phyloP scores from a whole-genome alignment of 192 early-diverging fungal species.

The Chytriomyces confervae region DNA sequence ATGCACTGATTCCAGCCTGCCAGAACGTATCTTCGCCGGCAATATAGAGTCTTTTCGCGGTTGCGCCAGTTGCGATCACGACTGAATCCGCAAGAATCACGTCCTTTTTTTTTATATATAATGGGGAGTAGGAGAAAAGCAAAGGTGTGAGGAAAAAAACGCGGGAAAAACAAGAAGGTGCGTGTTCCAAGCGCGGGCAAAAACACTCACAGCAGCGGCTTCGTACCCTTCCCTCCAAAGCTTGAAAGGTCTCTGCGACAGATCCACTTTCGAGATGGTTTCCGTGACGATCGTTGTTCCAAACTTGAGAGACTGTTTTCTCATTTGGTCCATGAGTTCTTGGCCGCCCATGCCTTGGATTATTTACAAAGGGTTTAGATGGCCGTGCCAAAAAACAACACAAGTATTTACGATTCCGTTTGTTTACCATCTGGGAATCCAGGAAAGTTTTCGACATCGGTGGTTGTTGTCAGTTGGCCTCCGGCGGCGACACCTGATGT shows the following conservation, averaged over 20 bases:
- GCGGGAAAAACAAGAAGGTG: neutral
- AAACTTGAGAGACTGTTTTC: slow-evolving; percentile 81
- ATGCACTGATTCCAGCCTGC: slow-evolving; percentile 99
- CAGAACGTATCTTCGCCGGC: slow-evolving; percentile 92
- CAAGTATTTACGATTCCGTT: neutral
- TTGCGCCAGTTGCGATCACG: slow-evolving; percentile 97
- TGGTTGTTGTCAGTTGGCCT: slow-evolving; percentile 92
- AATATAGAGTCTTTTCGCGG: slow-evolving; percentile 88
- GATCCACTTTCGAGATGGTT: slow-evolving; percentile 91
- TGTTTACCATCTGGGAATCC: slow-evolving; percentile 77
- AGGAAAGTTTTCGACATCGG: slow-evolving; percentile 84
- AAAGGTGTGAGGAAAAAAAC: neutral
- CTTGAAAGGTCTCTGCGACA: slow-evolving; percentile 84
- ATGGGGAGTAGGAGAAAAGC: neutral
- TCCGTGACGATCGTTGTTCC: slow-evolving; percentile 91
- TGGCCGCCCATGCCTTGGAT: slow-evolving; percentile 76
- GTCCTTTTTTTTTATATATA: slow-evolving; percentile 42
- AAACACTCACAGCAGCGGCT: slow-evolving; percentile 33
- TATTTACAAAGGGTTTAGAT: neutral
- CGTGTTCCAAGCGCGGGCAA: neutral
- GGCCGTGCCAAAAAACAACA: neutral
- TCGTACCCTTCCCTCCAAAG: slow-evolving; percentile 90
- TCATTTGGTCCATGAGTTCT: slow-evolving; percentile 86
- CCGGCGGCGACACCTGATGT: slow-evolving; percentile 66
- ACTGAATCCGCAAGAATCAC: slow-evolving; percentile 80